Base-by-base conservation (phyloP, 805 yeast genomes). In the Scheffersomyces lignosus region DNA sequence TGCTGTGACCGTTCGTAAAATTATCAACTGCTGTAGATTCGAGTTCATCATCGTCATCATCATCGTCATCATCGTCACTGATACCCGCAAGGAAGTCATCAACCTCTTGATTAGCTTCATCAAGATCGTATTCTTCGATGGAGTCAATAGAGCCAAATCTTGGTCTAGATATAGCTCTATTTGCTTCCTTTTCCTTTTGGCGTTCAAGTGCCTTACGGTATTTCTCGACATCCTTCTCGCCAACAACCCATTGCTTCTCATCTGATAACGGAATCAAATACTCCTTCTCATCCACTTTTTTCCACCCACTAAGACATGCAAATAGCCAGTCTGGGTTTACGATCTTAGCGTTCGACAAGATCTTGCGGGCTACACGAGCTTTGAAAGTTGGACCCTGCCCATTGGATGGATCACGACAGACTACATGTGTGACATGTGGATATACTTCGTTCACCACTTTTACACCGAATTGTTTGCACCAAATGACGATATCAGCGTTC, bases 381-480 rank as follows among this genome's bases (percentile, higher is more conserved):
- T 91, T 91, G 51, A 79, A 76, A 0, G 99, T 93, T 14, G 65
- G 64, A 4, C 74, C 75, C 3, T 49, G 40, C 5, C 53, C 51
- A 14, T 44, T 44, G 14, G 82, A 81, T 1, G 89, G 80, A 34
- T 82, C 82, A 41, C 82, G 77, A 28, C 96, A 87, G 13, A 91
- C 81, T 3, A 91, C 85, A 60, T 91, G 99, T 0, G 98, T 93
- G 3, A 95, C 90, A 1, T 77, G 66, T 13, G 79, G 77, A 31
- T 76, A 71, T 16, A 85, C 81, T 39, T 87, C 89, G 3, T 80
- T 70, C 1, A 83, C 83, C 5, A 91, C 89, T 2, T 70, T 70
- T 0, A 96, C 97, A 1, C 99, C 99, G 70, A 91, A 91, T 37
- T 90, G 87, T 33, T 77, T 76, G 9, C 91, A 86, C 97, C 98